Base-by-base conservation (phyloP, 139 green algal genomes). In the Chlorella sp. region DNA sequence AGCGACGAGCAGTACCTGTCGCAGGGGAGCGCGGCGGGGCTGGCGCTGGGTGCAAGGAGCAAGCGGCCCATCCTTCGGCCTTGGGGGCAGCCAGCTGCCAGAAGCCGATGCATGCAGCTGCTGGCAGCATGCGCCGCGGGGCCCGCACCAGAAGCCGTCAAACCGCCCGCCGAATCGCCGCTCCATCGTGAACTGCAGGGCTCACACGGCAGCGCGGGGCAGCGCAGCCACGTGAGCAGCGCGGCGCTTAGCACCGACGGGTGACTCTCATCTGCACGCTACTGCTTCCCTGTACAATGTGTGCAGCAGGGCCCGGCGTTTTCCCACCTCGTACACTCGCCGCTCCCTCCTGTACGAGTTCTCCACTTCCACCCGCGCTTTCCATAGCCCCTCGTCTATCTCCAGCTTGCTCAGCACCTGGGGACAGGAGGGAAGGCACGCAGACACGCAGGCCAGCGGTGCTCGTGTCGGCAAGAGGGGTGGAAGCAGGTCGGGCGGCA, bases 61-160 rank as follows among this genome's bases (percentile, higher is more conserved):
- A 38, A 63, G 27, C 56, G 15, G n/a, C 8, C 25, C 33, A 12
- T 29, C 9, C 17, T n/a, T 33, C 19, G 15, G 6, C 59, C 2
- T 33, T 42, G 2, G 29, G 9, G 33, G 14, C 33, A 31, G 42
- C 36, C 23, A 33, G 36, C 61, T 38, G 9, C 63, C 46, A 41
- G 46, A 66, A 15, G 51, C 36, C 50, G 58, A 23, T 43, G 8
- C 21, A n/a, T 74, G 29, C 29, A 33, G 53, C 53, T 62, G 53
- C 63, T n/a, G 41, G 25, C 41, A 40, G 23, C 27, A 38, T 51
- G 29, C 70, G n/a, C n/a, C n/a, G n/a, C n/a, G n/a, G n/a, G 42
- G 29, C 12, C 41, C 66, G 63, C 68, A 81, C 74, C 74, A 81
- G 25, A 75, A 56, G 25, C 79, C 79, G 41, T 84, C 79, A n/a